phyloP scores from a whole-genome alignment of 352 stramenopile genomes.

The Phytopythium helicoides region DNA sequence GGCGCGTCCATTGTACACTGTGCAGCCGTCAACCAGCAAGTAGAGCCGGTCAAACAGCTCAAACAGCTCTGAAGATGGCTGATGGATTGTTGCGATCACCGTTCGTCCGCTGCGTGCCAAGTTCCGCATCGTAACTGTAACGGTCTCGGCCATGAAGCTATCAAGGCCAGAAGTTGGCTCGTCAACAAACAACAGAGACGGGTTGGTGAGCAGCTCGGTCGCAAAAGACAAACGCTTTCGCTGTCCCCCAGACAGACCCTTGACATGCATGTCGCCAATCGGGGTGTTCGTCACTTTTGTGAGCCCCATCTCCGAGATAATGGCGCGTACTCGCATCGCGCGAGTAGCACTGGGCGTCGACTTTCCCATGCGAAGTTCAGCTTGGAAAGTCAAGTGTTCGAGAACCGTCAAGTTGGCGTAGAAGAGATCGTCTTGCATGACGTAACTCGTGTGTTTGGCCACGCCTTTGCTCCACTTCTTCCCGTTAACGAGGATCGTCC shows the following conservation, averaged over 20 bases:
- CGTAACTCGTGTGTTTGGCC: constrained; percentile 44
- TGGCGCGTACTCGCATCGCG: constrained; percentile 18
- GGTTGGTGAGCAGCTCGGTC: constrained; percentile 77
- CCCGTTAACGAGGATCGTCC: constrained; percentile 59
- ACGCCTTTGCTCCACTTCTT: constrained; percentile 23
- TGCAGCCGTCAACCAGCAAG: constrained; percentile 31
- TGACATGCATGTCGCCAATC: constrained; percentile 35
- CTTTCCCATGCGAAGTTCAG: constrained; percentile 57
- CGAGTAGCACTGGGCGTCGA: constrained; percentile 12
- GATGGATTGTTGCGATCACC: constrained; percentile 84
- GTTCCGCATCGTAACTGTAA: constrained; percentile 34
- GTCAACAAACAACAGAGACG: constrained; percentile 74
- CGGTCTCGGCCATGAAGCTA: constrained; percentile 38
- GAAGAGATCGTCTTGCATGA: constrained; percentile 88
- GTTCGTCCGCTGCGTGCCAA: constrained; percentile 75
- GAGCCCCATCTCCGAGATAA: constrained; percentile 46
- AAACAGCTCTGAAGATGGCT: constrained; percentile 57
- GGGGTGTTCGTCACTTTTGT: constrained; percentile 37
- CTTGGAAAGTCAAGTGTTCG: constrained; percentile 83
- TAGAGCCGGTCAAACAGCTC: constrained; percentile 37
- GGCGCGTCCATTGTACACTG: constrained; percentile 34
- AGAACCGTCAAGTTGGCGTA: constrained; percentile 79
- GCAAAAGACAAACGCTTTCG: constrained; percentile 75
- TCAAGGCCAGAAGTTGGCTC: constrained; percentile 65
- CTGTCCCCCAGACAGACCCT: constrained; percentile 69